phyloP scores from a whole-genome alignment of 257 asterid genomes.

The Galeopsis tetrahit region DNA sequence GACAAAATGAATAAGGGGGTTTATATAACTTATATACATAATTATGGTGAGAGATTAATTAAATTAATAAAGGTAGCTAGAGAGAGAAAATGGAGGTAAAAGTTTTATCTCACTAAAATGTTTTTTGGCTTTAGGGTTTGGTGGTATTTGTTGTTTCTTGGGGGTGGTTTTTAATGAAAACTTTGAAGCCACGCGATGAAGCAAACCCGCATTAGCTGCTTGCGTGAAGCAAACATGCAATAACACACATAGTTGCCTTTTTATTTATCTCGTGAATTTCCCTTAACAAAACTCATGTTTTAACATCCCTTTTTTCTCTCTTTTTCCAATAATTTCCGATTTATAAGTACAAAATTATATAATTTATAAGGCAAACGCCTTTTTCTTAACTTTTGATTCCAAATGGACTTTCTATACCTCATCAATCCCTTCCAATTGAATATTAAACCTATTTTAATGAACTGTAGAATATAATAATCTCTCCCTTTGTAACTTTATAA shows the following conservation, averaged over 20 bases:
- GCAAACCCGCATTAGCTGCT: conserved; percentile 89
- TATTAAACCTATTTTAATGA: too few species aligned
- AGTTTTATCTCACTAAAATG: conserved; percentile 28
- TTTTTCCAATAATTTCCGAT: background rate
- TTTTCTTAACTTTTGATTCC: conserved; percentile 37
- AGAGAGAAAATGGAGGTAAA: background rate
- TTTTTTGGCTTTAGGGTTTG: conserved; percentile 62
- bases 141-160: conserved; percentile 44
- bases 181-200: conserved; percentile 99
- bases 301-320: background rate
- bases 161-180: conserved; percentile 43
- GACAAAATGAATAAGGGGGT: background rate
- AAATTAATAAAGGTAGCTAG: background rate
- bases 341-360: background rate
- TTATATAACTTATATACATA: background rate
- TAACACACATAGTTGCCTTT: conserved; percentile 72
- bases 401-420: conserved; percentile 42
- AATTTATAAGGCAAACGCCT: conserved; percentile 44
- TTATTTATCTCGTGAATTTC: conserved; percentile 78
- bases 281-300: conserved; percentile 58
- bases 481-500: too few species aligned
- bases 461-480: too few species aligned
- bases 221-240: conserved; percentile 99
- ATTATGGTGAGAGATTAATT: background rate
- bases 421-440: conserved; percentile 33